Percentiles rank a stretch among this genome's conserved stretches.
These are phyloP conservation scores for Cyamopsis tetragonoloba DNA, from an alignment of 306 rosid genomes.

Conservation along the genomic window DNA sequence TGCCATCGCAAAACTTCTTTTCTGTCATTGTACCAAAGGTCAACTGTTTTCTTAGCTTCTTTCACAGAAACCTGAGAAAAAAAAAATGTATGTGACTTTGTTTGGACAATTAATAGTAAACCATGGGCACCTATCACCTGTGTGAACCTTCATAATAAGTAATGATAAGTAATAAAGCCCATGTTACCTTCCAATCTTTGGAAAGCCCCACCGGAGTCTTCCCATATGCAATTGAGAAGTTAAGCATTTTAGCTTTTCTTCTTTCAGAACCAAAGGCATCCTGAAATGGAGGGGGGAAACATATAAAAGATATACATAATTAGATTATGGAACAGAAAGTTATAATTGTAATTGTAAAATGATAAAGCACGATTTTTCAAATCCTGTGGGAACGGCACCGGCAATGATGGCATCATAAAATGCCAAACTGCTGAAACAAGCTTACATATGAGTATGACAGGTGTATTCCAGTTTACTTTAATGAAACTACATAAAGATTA, in stretches of 20 bases:
- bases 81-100: neutral
- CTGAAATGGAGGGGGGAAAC: slow-evolving; percentile 31
- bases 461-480: neutral
- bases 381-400: neutral
- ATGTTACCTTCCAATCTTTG: slow-evolving; percentile 83
- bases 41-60: slow-evolving; percentile 86
- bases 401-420: neutral
- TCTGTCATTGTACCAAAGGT: slow-evolving; percentile 88
- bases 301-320: slow-evolving; percentile 5
- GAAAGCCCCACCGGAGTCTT: slow-evolving; percentile 94
- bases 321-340: neutral
- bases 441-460: neutral
- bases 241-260: slow-evolving; percentile 96
- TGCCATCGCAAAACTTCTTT: slow-evolving; percentile 85
- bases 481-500: neutral
- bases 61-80: slow-evolving; percentile 70
- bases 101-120: neutral
- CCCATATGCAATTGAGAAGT: slow-evolving; percentile 96
- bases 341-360: neutral
- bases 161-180: slow-evolving; percentile 4
- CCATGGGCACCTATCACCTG: neutral
- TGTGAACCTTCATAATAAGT: neutral
- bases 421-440: neutral
- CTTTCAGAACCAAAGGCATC: slow-evolving; percentile 91
- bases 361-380: neutral